Base-by-base conservation (phyloP, 345 rosid species). In the Linum tenue region DNA sequence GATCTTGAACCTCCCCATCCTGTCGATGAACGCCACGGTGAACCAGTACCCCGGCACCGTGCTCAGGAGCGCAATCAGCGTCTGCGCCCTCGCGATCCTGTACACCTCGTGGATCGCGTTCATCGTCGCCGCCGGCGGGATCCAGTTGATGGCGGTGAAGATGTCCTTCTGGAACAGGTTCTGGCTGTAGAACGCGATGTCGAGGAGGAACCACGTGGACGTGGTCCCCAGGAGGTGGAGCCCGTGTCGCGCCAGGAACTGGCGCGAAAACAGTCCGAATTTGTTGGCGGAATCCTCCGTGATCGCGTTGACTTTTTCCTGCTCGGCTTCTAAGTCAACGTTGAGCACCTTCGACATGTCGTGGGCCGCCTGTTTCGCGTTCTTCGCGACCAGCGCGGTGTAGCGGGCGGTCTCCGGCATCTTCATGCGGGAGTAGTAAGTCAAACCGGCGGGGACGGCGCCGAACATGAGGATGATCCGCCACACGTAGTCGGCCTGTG, bases 381-480 rank as follows among this genome's bases (percentile, higher is more conserved):
- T 81, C 79, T 77, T 86, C 50, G 86, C 82, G 1, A 86, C 81
- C 50, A 89, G 73, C 35, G 89, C 84, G 0, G 96, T 85, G 84
- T 86, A 89, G 8, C 89, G 87, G 38, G 96, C 91, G 0, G 96
- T 89, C 79, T 86, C 96, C 0, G 96, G 92, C 91, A 89, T 89
- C 78, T 82, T 76, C 84, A 77, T 76, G 5, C 88, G 72, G 89
- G 84, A 86, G 70, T 84, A 86, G 71, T 79, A 86, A 15, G 96
- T 86, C 7, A 89, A 65, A 0, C 65, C 68, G 35, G 96, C 91
- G 1, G 94, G 91, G 48, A 89, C 0, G 11, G 96, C 91, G 2
- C 96, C 96, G 1, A 86, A 42, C 86, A 90, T 89, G 51, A 90
- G 22, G 15, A 87, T 65, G 14, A 82, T 73, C 53, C 96, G 78